Conservation (phyloP, 108 stramenopile genomes). For the Craspedostauros australis region DNA sequence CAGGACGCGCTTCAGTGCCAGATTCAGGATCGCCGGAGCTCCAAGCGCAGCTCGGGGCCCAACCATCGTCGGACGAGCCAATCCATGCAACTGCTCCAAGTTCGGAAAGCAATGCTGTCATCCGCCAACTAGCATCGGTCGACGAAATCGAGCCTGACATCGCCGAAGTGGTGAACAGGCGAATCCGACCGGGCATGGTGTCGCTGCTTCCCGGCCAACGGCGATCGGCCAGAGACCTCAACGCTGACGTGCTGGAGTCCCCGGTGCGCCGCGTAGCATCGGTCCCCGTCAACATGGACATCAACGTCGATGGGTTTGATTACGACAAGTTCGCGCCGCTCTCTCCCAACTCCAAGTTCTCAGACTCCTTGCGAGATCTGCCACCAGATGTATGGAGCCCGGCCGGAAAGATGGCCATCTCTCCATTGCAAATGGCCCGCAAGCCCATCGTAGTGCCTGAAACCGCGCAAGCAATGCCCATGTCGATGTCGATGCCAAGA, state of each 20-base stretch:
- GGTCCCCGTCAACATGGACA: conserved; percentile 9
- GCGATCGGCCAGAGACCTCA: not conserved
- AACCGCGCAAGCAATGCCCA: too few relatives aligned
- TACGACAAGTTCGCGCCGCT: conserved; percentile 36
- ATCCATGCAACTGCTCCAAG: too few relatives aligned
- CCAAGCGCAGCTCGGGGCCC: not conserved
- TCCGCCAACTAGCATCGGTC: too few relatives aligned
- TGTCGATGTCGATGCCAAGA: too few relatives aligned
- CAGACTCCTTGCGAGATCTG: too few relatives aligned
- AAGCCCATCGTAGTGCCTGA: too few relatives aligned
- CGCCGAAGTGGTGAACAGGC: conserved; percentile 28
- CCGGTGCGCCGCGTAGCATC: conserved; percentile 10
- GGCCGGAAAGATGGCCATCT: too few relatives aligned
- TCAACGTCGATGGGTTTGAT: conserved; percentile 42
- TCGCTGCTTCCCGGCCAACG: too few relatives aligned
- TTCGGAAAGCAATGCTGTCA: too few relatives aligned
- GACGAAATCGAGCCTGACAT: not conserved
- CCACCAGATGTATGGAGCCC: too few relatives aligned
- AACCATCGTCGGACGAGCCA: not conserved
- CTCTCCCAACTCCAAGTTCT: conserved; percentile 16
- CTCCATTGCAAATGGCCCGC: too few relatives aligned
- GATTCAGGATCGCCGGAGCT: not conserved
- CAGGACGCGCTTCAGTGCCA: too few relatives aligned
- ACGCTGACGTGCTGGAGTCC: not conserved
- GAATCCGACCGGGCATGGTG: conserved; percentile 33